Evolutionary conservation across 2,329 filamentous ascomycete genomes (phyloP).

Genomic region (Taxawa tesnikishii): DNA sequence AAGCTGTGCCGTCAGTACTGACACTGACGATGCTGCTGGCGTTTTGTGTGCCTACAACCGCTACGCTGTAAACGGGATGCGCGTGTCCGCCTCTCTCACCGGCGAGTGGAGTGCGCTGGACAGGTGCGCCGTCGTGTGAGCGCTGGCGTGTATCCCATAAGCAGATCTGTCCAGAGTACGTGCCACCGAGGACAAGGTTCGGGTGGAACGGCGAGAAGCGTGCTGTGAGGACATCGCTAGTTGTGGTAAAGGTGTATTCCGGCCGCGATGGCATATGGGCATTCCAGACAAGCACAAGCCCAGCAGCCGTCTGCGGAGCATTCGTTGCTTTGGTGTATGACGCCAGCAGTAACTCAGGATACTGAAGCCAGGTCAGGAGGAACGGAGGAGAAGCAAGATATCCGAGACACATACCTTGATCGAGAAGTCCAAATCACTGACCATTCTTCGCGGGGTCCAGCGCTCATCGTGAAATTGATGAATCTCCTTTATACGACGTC

Average conservation of each 20-base stretch:
- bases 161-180: constrained; percentile 91
- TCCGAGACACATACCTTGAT: constrained; percentile 56
- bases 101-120: constrained; percentile 91
- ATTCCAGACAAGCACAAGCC: constrained; percentile 94
- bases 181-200: constrained; percentile 88
- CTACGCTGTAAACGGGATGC: constrained; percentile 88
- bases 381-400: no score
- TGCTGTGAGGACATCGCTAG: constrained; percentile 87
- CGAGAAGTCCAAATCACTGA: constrained; percentile 90
- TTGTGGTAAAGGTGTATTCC: constrained; percentile 93
- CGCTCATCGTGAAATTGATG: constrained; percentile 89
- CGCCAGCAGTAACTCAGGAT: constrained; percentile 81
- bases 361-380: constrained; percentile 38
- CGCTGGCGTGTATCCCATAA: constrained; percentile 87
- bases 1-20: constrained; percentile 92
- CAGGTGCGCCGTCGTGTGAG: constrained; percentile 52
- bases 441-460: constrained; percentile 96
- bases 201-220: constrained; percentile 99
- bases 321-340: constrained; percentile 72
- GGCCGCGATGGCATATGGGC: constrained; percentile 85
- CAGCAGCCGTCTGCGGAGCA: constrained; percentile 75
- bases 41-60: constrained; percentile 95
- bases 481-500: constrained; percentile 70
- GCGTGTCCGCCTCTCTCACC: constrained; percentile 72
- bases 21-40: constrained; percentile 97